A percentile compares a stretch with the other conserved stretches of the same genome.
These are phyloP conservation scores for Phytophthora macrochlamydospora DNA, from an alignment of 352 stramenopile genomes.

Conservation along the genomic window DNA sequence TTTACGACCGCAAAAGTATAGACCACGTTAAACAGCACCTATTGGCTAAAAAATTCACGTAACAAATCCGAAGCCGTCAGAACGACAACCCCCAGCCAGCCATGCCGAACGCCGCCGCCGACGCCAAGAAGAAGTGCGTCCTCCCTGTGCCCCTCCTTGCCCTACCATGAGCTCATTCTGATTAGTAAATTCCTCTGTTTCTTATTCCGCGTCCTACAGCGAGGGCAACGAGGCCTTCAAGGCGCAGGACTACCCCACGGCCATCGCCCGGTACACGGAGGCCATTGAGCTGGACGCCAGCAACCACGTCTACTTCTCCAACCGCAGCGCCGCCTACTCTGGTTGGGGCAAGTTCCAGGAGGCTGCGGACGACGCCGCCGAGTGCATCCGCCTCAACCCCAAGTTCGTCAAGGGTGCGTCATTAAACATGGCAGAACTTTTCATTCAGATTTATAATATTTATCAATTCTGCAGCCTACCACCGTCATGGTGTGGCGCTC, in stretches of 20 bases:
- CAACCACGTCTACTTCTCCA: constrained; percentile 95
- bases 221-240: constrained; percentile 97
- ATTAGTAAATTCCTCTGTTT: constrained; percentile 2
- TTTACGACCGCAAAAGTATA: too few relatives aligned
- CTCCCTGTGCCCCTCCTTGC: neutral
- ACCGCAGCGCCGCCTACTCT: constrained; percentile 85
- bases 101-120: constrained; percentile 76
- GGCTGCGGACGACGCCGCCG: constrained; percentile 84
- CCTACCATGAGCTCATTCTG: neutral
- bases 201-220: constrained; percentile 25
- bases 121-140: constrained; percentile 85
- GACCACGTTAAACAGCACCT: too few relatives aligned
- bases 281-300: constrained; percentile 87
- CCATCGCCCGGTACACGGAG: constrained; percentile 94
- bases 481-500: constrained; percentile 92
- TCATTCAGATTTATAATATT: constrained; percentile 1
- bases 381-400: constrained; percentile 92
- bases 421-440: neutral
- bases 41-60: too few relatives aligned
- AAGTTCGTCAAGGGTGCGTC: constrained; percentile 92
- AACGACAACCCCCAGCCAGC: constrained; percentile 6
- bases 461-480: constrained; percentile 68
- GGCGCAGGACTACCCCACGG: constrained; percentile 84
- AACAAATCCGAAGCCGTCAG: neutral
- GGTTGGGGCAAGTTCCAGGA: constrained; percentile 76